Conservation (phyloP, 2,329 filamentous ascomycete genomes). For the Stagonosporopsis rhizophila region DNA sequence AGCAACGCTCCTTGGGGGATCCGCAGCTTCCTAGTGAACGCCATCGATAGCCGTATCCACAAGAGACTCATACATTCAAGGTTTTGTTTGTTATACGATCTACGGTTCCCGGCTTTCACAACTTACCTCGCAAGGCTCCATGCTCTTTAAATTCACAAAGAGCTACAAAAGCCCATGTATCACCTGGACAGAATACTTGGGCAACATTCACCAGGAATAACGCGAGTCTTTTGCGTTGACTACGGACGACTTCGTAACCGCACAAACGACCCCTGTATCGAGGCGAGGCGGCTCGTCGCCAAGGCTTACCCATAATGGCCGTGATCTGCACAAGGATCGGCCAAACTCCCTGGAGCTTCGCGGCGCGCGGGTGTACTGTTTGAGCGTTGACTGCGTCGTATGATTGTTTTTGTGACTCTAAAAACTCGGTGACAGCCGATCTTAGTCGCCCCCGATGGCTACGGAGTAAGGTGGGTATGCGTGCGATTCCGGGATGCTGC, state of each 20-base stretch:
- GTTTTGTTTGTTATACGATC: background rate
- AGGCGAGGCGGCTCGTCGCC: background rate
- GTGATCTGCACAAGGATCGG: conserved; percentile 11
- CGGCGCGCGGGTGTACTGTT: background rate
- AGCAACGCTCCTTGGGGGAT: background rate
- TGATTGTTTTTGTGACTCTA: background rate
- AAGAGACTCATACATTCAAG: background rate
- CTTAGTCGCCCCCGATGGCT: background rate
- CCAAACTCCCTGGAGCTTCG: background rate
- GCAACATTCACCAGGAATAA: background rate
- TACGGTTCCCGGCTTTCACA: background rate
- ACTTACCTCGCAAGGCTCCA: too few species aligned
- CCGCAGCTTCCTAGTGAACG: background rate
- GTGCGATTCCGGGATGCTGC: background rate
- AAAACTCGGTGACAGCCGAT: background rate
- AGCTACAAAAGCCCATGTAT: background rate
- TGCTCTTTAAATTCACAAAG: background rate
- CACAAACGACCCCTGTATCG: background rate
- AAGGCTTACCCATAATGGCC: background rate
- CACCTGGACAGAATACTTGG: too few species aligned
- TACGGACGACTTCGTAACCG: background rate
- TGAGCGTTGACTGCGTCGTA: background rate
- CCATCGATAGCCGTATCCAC: background rate
- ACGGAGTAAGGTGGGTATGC: background rate
- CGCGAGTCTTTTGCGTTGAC: background rate